A percentile compares a stretch with the other conserved stretches of the same genome.
phyloP scores from a whole-genome alignment of 352 stramenopile species.

The Achlya hypogyna region DNA sequence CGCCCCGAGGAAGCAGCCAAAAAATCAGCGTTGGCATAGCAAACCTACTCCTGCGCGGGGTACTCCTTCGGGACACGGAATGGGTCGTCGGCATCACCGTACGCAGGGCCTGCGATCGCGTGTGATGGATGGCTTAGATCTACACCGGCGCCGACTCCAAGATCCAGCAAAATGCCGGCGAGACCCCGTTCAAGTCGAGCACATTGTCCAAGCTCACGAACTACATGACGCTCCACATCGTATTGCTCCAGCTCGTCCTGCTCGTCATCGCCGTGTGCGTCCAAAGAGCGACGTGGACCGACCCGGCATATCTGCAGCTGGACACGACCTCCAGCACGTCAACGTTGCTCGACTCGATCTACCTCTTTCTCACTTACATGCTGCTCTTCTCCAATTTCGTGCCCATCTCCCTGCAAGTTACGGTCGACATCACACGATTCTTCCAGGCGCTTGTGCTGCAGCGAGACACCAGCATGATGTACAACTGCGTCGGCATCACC shows the following conservation, averaged over 20 bases:
- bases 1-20: slow-evolving; percentile 11
- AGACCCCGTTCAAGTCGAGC: slow-evolving; percentile 63
- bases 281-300: slow-evolving; percentile 22
- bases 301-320: slow-evolving; percentile 3
- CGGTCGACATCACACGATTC: slow-evolving; percentile 75
- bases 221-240: slow-evolving; percentile 66
- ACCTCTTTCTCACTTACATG: slow-evolving; percentile 76
- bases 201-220: slow-evolving; percentile 76
- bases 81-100: slow-evolving; percentile 56
- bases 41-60: slow-evolving; percentile 64
- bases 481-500: slow-evolving; percentile 57
- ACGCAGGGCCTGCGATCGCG: background rate
- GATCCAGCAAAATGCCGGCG: slow-evolving; percentile 71
- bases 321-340: background rate
- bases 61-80: slow-evolving; percentile 58
- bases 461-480: slow-evolving; percentile 54
- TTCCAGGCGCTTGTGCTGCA: slow-evolving; percentile 70
- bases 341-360: slow-evolving; percentile 32
- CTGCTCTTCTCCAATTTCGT: slow-evolving; percentile 89
- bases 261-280: slow-evolving; percentile 38
- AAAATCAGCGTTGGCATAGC: slow-evolving; percentile 44
- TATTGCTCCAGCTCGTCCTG: slow-evolving; percentile 53
- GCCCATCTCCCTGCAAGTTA: slow-evolving; percentile 89
- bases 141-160: slow-evolving; percentile 85
- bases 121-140: slow-evolving; percentile 22